Base-by-base conservation (phyloP, 2,329 filamentous ascomycete genomes). In the Bipolaris oryzae region DNA sequence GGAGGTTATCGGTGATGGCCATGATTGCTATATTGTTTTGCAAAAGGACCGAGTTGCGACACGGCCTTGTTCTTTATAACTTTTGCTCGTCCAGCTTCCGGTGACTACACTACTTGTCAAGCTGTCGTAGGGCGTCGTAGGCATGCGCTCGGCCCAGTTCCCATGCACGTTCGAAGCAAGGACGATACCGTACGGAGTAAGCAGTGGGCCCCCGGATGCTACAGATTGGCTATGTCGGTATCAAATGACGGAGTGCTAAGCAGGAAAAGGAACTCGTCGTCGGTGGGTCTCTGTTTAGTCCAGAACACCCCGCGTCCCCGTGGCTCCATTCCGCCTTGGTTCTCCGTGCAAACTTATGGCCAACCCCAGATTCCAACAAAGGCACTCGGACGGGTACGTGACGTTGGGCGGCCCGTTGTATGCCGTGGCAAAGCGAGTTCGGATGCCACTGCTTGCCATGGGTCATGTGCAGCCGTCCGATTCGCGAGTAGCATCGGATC, bases 1-100 rank as follows among this genome's bases (percentile, higher is more conserved):
- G 85, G 20, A 86, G 76, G 23, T 71, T 55, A 3, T 60, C 35
- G 35, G 60, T 53, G 18, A 66, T 65, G n/a, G 61, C 66, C 72
- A 75, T 74, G 39, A 13, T 61, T 64, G 49, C 41, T 42, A 31
- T 50, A 7, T 3, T 35, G 33, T 9, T 28, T 28, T 20, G 42
- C n/a, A 20, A n/a, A 37, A 18, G 23, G 33, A 38, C 20, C 31
- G 16, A 13, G 43, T 9, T 33, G 18, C 10, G 38, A 28, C 37
- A 25, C 25, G 15, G 28, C 23, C 5, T 41, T 25, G 16, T 42
- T 38, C 39, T 54, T 44, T 53, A 46, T 47, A 39, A 43, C 20
- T 28, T 15, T 42, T 25, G 16, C 34, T n/a, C 25, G 34, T 16
- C 28, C 16, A 39, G 28, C 20, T 16, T 46, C 34, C 45, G 51